A percentile compares a stretch with the other conserved stretches of the same genome.
phyloP scores from a whole-genome alignment of 768 basidiomycete genomes.

The Lactifluus volemus region DNA sequence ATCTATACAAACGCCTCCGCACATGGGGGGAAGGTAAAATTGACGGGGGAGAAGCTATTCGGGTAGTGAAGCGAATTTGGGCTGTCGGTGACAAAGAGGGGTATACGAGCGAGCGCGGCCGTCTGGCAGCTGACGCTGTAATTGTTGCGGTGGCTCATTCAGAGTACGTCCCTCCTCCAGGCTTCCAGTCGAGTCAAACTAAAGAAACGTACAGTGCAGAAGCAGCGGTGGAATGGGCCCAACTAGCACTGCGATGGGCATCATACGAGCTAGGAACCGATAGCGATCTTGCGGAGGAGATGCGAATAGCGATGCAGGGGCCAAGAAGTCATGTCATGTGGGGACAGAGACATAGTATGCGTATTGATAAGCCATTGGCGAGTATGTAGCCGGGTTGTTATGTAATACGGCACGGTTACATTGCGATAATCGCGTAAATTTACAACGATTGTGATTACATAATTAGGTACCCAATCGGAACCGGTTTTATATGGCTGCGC shows the following conservation, averaged over 20 bases:
- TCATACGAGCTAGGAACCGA: slow-evolving; percentile 47
- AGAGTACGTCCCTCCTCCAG: slow-evolving; percentile 37
- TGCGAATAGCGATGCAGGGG: slow-evolving; percentile 26
- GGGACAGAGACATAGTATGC: slow-evolving; percentile 28
- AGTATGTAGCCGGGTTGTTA: slow-evolving; percentile 3
- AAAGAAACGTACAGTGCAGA: slow-evolving; percentile 29
- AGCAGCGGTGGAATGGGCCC: slow-evolving; percentile 44
- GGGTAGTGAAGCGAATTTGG: slow-evolving; percentile 45
- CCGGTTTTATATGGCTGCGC: background rate
- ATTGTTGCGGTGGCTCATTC: slow-evolving; percentile 54
- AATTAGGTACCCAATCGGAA: too few species aligned
- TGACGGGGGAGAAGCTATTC: slow-evolving; percentile 41
- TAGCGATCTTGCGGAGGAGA: slow-evolving; percentile 38
- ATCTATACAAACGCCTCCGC: slow-evolving; percentile 36
- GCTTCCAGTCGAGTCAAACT: background rate
- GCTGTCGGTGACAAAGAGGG: slow-evolving; percentile 50
- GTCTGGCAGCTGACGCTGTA: slow-evolving; percentile 51
- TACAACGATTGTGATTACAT: too few species aligned
- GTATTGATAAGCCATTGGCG: slow-evolving; percentile 17
- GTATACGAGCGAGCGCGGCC: slow-evolving; percentile 57
- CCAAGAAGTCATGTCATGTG: slow-evolving; percentile 42
- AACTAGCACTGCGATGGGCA: slow-evolving; percentile 44
- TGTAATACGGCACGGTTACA: background rate
- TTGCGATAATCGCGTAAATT: too few species aligned
- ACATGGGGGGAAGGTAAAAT: slow-evolving; percentile 42